phyloP scores from a whole-genome alignment of 163 green algal species.

The Scenedesmus sp. region DNA sequence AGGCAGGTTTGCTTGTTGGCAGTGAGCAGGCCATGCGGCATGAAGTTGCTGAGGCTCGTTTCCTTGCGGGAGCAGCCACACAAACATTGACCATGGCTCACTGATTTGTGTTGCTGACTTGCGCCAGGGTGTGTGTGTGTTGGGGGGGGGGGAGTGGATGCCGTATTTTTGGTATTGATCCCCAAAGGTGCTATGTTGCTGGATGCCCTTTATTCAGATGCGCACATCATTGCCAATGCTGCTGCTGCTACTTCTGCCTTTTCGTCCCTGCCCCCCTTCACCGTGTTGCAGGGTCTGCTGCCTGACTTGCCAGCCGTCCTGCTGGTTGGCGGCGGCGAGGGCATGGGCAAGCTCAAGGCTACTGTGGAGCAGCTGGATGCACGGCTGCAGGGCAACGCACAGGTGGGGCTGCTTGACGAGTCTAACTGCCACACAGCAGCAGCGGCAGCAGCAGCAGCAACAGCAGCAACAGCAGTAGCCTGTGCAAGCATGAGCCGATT shows the following conservation, averaged over 20 bases:
- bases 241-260: not conserved
- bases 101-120: too few species aligned
- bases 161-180: too few species aligned
- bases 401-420: slow-evolving; percentile 47
- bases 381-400: slow-evolving; percentile 55
- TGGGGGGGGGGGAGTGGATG: too few species aligned
- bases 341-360: slow-evolving; percentile 96
- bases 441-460: not conserved
- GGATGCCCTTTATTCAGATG: too few species aligned
- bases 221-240: not conserved
- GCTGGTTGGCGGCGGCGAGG: slow-evolving; percentile 96
- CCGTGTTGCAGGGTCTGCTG: slow-evolving; percentile 67
- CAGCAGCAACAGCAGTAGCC: not conserved
- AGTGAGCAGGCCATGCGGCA: too few species aligned
- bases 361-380: slow-evolving; percentile 80
- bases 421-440: not conserved
- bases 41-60: not conserved
- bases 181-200: too few species aligned
- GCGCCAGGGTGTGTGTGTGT: too few species aligned
- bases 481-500: not conserved
- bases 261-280: not conserved
- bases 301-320: slow-evolving; percentile 76
- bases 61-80: too few species aligned
- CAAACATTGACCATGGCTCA: too few species aligned
- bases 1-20: too few species aligned